These are phyloP conservation scores for Lithospermum erythrorhizon DNA, from an alignment of 257 asterid species.

Conservation along the genomic window DNA sequence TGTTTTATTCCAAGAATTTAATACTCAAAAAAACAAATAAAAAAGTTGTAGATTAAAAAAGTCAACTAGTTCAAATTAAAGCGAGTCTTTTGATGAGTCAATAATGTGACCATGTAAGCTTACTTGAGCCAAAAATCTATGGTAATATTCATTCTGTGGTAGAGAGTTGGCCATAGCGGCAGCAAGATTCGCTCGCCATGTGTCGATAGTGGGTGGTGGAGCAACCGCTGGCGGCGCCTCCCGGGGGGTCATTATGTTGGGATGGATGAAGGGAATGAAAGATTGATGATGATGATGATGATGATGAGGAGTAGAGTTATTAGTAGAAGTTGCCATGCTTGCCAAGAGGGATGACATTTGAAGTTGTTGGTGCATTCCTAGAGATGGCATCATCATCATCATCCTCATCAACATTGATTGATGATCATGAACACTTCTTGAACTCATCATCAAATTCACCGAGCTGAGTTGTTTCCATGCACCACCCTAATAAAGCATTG, in stretches of 20 bases:
- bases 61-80: background rate
- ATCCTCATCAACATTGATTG: background rate
- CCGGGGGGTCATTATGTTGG: slow-evolving; percentile 9
- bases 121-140: slow-evolving; percentile 48
- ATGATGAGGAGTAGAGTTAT: slow-evolving; percentile 14
- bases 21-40: too few species aligned
- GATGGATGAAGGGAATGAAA: slow-evolving; percentile 19
- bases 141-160: slow-evolving; percentile 22
- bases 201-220: slow-evolving; percentile 17
- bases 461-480: slow-evolving; percentile 55
- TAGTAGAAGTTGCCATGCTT: slow-evolving; percentile 40
- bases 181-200: slow-evolving; percentile 12
- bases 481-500: slow-evolving; percentile 72
- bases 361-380: slow-evolving; percentile 48
- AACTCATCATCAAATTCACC: slow-evolving; percentile 41
- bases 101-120: background rate
- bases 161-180: background rate
- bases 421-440: slow-evolving; percentile 25
- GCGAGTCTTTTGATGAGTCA: background rate
- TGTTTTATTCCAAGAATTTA: too few species aligned
- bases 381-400: slow-evolving; percentile 41
- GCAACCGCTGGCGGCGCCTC: slow-evolving; percentile 23
- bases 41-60: background rate
- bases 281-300: slow-evolving; percentile 19
- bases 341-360: slow-evolving; percentile 56